Base-by-base conservation (phyloP, 179 eudicot genomes). In the Silene vulgaris region DNA sequence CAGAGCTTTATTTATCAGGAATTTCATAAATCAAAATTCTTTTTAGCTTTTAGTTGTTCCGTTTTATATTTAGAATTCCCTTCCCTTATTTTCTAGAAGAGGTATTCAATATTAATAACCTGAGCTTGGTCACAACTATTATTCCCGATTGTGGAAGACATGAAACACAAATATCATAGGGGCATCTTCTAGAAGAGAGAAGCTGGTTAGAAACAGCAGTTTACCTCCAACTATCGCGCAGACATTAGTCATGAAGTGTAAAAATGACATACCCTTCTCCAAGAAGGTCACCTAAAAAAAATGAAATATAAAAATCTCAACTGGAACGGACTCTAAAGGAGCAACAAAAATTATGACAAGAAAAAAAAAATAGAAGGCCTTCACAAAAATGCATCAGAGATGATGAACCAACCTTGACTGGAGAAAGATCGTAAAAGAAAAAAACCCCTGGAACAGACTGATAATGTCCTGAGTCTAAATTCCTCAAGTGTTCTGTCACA, bases 381-480 rank as follows among this genome's bases (percentile, higher is more conserved):
- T 68, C 7, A 67, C 28, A 61, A 61, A 35, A n/a, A 64, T 7
- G 64, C 61, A 59, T 16, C 28, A 28, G 54, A 17, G 72, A 35
- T 16, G 59, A 30, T 62, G 59, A 54, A 17, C 85, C 35, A 73
- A 92, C 99, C 97, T 92, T 90, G 45, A 95, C 87, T 65, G 96
- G 95, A 84, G 97, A 92, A 74, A 95, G 87, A 77, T 95, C 99
- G 67, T 92, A 95, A 81, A 84, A 89, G 89, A 95, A 95, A 89
- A 90, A 92, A 76, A 95, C 86, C 68, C 99, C 99, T 32, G 91
- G 95, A 77, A 86, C 74, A 17, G 88, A 76, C 78, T 77, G 89
- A 77, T 67, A 85, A 23, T 35, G 86, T 70, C 97, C 96, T 6
- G 79, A 23, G 68, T 87, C 91, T 0, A 88, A 67, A 83, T 81